Evolutionary conservation across 352 stramenopile genomes (phyloP), one percentile per base, ranked within the genome.

Genomic region (Phytophthora sp.): DNA sequence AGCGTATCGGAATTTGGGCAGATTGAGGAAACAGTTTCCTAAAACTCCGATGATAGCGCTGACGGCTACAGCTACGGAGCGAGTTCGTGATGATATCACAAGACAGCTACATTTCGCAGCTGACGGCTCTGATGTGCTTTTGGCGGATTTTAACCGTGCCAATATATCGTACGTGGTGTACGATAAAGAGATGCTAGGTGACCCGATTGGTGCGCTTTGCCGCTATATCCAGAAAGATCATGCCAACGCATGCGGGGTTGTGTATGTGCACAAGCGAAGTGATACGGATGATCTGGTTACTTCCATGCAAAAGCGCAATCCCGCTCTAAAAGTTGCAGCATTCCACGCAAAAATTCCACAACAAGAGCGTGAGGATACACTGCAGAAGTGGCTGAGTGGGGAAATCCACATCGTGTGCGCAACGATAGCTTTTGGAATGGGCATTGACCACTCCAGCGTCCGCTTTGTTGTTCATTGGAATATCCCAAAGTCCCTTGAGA

Each of bases 351-450:
- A 88, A 43, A 63, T 89, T 0, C 61, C 76, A 2, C 61, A 66
- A 17, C 31, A 69, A 2, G 30, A 83, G 46, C 76, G 80, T 9
- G 67, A 79, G 39, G 42, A 58, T 10, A 76, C 78, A 26, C 67
- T 89, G 18, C 58, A 79, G 12, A 42, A 69, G 24, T 92, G 84
- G 84, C 46, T 86, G 12, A 32, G 27, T 3, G 81, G 79, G 0
- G 20, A 78, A 1, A 44, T 90, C 21, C 55, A 87, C 54, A 86
- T 98, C 9, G 86, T 98, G 10, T 96, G 95, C 13, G 92, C 91
- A 18, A 98, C 92, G 8, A 96, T 98, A 54, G 91, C 91, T 17
- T 98, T 98, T 72, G 92, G 92, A 35, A 87, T 98, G 69, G 94
- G 94, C 42, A 98, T 98, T 34, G 91, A 98, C 65, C 95, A 97